Evolutionary conservation across 2,329 filamentous ascomycete genomes (phyloP).

Genomic region (Basipetospora chlamydospora): DNA sequence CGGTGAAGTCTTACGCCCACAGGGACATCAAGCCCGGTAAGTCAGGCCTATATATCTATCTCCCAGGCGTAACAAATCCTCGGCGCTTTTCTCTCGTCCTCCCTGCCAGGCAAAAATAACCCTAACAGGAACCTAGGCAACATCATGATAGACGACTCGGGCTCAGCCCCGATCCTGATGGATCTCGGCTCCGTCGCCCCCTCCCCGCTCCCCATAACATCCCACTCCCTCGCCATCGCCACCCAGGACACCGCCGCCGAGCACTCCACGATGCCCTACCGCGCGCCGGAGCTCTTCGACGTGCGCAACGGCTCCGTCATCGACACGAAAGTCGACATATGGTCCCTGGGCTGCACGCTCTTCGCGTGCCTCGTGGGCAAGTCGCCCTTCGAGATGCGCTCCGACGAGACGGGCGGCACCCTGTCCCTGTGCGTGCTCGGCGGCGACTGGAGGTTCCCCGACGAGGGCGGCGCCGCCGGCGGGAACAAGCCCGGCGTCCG

Average conservation of each 20-base stretch:
- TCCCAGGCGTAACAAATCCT: no score
- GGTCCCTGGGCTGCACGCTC: conserved; percentile 93
- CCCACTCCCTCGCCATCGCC: conserved; percentile 75
- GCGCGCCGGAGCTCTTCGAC: conserved; percentile 93
- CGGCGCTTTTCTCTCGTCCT: background rate
- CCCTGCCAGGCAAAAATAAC: background rate
- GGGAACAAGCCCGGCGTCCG: conserved; percentile 34
- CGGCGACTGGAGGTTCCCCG: conserved; percentile 93
- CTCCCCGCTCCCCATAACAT: conserved; percentile 78
- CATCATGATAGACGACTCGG: conserved; percentile 95
- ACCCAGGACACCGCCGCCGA: conserved; percentile 92
- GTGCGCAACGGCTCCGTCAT: conserved; percentile 85
- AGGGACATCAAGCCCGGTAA: conserved; percentile 92
- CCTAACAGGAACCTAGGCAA: conserved; percentile 47
- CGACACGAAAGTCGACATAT: conserved; percentile 95
- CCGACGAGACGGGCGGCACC: conserved; percentile 89
- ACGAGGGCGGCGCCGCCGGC: conserved; percentile 41
- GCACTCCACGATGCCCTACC: conserved; percentile 97
- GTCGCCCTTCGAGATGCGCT: conserved; percentile 88
- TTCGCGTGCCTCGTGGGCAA: conserved; percentile 96
- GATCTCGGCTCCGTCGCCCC: conserved; percentile 85
- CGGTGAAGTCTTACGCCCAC: conserved; percentile 73
- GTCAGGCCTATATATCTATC: conserved; percentile 13
- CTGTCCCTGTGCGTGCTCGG: conserved; percentile 84
- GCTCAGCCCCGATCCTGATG: conserved; percentile 84